phyloP scores from a whole-genome alignment of 75 land plant species.

The Picea sitchensis region DNA sequence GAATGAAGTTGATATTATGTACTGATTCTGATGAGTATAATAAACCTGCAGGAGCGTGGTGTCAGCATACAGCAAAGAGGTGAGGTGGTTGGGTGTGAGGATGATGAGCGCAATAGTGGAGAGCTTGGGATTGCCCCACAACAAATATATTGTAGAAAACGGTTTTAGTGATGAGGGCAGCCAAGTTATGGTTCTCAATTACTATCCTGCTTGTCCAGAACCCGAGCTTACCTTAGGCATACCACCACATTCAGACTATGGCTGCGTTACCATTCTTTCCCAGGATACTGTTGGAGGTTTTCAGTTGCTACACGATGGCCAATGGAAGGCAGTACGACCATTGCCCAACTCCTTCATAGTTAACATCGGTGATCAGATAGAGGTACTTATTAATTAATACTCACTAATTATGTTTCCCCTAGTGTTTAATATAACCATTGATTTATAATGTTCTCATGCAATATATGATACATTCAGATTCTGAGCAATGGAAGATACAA shows the following conservation, averaged over 20 bases:
- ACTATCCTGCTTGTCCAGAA: constrained; percentile 48
- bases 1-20: too few species aligned
- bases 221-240: constrained; percentile 37
- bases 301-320: constrained; percentile 16
- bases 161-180: constrained; percentile 22
- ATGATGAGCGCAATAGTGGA: constrained; percentile 49
- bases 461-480: constrained; percentile 28
- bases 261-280: constrained; percentile 45
- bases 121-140: constrained; percentile 40
- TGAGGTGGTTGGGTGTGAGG: constrained; percentile 23
- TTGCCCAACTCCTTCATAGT: too few species aligned
- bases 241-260: constrained; percentile 38
- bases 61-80: constrained; percentile 39
- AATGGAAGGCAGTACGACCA: too few species aligned
- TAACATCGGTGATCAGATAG: too few species aligned
- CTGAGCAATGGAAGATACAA: constrained; percentile 79
- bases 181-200: constrained; percentile 45
- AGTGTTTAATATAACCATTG: too few species aligned
- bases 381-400: too few species aligned
- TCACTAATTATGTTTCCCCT: too few species aligned
- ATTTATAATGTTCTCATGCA: too few species aligned
- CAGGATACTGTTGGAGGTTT: constrained; percentile 39
- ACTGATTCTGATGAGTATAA: not conserved
- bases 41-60: constrained; percentile 32
- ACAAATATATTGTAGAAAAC: not conserved